Evolutionary conservation across 768 basidiomycete genomes (phyloP), one percentile per base, ranked within the genome.

Genomic region (Mycena vitilis): DNA sequence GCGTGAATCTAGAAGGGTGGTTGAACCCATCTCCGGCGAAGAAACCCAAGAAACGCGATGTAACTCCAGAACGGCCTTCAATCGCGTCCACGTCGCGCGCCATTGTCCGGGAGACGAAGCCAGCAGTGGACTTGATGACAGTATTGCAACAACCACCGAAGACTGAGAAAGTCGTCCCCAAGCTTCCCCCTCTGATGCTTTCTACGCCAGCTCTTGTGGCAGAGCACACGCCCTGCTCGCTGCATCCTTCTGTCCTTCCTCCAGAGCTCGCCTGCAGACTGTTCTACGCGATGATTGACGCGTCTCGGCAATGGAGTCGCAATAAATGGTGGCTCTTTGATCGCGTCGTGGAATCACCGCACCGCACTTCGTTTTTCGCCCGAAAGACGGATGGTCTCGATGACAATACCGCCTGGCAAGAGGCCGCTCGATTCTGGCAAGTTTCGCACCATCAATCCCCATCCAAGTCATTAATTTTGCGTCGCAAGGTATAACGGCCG

Each of bases 321-420:
- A 93, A 92, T 68, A 92, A 89, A 72, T 95, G 94, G 94, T 95
- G 90, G 90, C 83, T 95, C 22, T 91, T 93, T 77, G 93, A 95
- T 73, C 84, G 89, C 23, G 68, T 95, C 16, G 94, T 95, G 1
- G 92, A 95, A 78, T 93, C 92, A 72, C 93, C 94, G 5, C 94
- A 95, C 79, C 83, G 88, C n/a, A 92, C 94, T 1, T 87, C 91
- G 1, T 94, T 95, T 78, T 95, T 87, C 78, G 88, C 87, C 6
- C 80, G 93, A 56, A 83, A 81, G 70, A 83, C 80, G 36, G 80
- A 85, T 63, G 82, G 84, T 5, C 68, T 81, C 12, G 81, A 82
- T 34, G 77, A 80, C 18, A 79, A 87, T 57, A 81, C 85, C 45
- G 78, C 81, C 11, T 91, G 91, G 91, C 87, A 89, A 62, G 87